Conservation (phyloP, 1,139 yeast genomes). For the Chernovozyma aurita region DNA sequence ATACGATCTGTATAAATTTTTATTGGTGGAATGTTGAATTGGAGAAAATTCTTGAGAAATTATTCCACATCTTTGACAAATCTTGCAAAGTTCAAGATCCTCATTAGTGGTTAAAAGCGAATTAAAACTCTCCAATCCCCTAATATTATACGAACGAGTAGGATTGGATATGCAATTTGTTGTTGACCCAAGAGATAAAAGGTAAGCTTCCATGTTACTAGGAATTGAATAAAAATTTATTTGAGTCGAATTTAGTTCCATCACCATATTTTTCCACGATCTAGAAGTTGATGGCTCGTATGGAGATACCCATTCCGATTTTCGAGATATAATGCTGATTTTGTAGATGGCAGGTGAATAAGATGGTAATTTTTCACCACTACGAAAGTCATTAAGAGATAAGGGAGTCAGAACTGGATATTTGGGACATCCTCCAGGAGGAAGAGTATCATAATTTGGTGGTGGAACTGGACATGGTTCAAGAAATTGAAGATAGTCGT, state of each 20-base stretch:
- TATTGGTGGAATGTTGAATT: conserved; percentile 4
- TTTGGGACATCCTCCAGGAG: conserved; percentile 48
- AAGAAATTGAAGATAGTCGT: conserved; percentile 31
- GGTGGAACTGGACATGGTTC: conserved; percentile 51
- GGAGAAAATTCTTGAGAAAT: background rate
- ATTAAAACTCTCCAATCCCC: conserved; percentile 8
- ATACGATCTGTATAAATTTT: conserved; percentile 47
- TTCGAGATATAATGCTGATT: conserved; percentile 48
- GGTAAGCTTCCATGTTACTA: conserved; percentile 25
- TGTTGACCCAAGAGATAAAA: conserved; percentile 18
- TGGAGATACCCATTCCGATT: conserved; percentile 65
- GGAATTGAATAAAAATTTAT: conserved; percentile 55
- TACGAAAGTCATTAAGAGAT: background rate
- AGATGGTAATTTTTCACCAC: conserved; percentile 8
- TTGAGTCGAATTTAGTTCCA: conserved; percentile 75
- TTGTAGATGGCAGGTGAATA: conserved; percentile 59
- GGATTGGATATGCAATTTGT: background rate
- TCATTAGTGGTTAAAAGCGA: conserved; percentile 27
- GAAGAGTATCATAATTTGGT: conserved; percentile 40
- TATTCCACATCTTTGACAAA: conserved; percentile 25
- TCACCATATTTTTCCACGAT: conserved; percentile 58
- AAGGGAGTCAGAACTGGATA: conserved; percentile 42
- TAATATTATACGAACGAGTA: background rate
- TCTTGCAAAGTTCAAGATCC: conserved; percentile 37
- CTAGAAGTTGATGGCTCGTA: conserved; percentile 57